Percentiles rank a stretch among this genome's conserved stretches.
Conservation (phyloP, 345 rosid species). For the Gossypium mustelinum region DNA sequence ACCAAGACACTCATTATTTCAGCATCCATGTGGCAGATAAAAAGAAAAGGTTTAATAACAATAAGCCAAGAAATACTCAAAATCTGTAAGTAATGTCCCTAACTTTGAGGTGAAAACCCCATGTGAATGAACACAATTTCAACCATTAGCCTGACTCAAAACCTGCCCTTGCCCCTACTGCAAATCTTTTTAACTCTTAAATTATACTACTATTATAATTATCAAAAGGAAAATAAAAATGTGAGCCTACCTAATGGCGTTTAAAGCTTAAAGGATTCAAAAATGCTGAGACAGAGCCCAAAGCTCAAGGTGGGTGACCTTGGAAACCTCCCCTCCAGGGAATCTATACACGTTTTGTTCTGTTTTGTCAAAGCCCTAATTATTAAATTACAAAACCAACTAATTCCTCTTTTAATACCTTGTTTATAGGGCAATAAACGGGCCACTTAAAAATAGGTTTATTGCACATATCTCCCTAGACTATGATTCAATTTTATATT, state of each 20-base stretch:
- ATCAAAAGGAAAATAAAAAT: not conserved
- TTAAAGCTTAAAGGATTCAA: conserved; percentile 2
- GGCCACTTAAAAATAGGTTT: not conserved
- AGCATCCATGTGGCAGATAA: not conserved
- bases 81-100: conserved; percentile 10
- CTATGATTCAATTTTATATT: no score
- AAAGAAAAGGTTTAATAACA: not conserved
- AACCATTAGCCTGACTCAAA: conserved; percentile 13
- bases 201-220: not conserved
- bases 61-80: not conserved
- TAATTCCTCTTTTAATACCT: not conserved
- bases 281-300: conserved; percentile 21
- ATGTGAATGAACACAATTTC: conserved; percentile 21
- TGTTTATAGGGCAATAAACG: not conserved
- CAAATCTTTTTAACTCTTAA: not conserved
- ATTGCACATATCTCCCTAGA: no score
- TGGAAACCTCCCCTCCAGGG: conserved; percentile 24
- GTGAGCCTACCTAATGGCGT: conserved; percentile 1
- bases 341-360: conserved; percentile 24
- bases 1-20: not conserved
- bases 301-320: conserved; percentile 32
- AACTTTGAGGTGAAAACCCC: conserved; percentile 22
- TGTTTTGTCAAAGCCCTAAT: not conserved
- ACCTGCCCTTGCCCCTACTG: not conserved
- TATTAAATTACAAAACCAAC: conserved; percentile 5